phyloP scores from a whole-genome alignment of 148 eudicot species.

The Fagopyrum esculentum region DNA sequence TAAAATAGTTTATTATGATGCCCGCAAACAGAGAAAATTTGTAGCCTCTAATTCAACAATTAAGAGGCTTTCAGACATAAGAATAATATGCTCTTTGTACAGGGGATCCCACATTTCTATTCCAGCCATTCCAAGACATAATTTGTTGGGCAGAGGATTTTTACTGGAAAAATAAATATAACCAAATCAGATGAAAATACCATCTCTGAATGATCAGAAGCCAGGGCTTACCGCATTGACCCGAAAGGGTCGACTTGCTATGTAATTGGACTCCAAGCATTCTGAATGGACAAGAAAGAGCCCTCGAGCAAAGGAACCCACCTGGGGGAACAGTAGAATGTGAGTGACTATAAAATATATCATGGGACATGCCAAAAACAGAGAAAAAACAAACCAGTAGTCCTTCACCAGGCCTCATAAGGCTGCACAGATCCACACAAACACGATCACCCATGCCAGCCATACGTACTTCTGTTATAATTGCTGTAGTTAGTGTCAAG shows the following conservation, averaged over 20 bases:
- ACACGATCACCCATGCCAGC: constrained; percentile 96
- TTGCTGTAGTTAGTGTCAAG: constrained; percentile 54
- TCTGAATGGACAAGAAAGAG: constrained; percentile 96
- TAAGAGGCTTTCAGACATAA: neutral
- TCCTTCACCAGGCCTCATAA: constrained; percentile 94
- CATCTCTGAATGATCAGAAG: neutral
- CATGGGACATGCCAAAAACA: neutral
- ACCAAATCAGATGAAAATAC: neutral
- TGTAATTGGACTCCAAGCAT: constrained; percentile 87
- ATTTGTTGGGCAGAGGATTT: too few relatives aligned
- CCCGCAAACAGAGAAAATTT: neutral
- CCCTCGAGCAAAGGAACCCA: constrained; percentile 95
- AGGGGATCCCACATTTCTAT: neutral
- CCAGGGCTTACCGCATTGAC: constrained; percentile 77
- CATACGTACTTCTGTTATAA: constrained; percentile 50
- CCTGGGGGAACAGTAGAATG: constrained; percentile 22
- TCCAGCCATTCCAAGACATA: neutral
- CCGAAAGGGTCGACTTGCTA: constrained; percentile 93
- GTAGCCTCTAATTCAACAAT: neutral
- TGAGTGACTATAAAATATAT: neutral
- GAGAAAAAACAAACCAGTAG: constrained; percentile 49
- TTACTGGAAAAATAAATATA: neutral
- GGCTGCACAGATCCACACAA: constrained; percentile 93
- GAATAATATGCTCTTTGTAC: neutral
- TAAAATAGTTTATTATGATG: neutral